phyloP scores from a whole-genome alignment of 352 stramenopile species.

The Pythium phragmiticola region DNA sequence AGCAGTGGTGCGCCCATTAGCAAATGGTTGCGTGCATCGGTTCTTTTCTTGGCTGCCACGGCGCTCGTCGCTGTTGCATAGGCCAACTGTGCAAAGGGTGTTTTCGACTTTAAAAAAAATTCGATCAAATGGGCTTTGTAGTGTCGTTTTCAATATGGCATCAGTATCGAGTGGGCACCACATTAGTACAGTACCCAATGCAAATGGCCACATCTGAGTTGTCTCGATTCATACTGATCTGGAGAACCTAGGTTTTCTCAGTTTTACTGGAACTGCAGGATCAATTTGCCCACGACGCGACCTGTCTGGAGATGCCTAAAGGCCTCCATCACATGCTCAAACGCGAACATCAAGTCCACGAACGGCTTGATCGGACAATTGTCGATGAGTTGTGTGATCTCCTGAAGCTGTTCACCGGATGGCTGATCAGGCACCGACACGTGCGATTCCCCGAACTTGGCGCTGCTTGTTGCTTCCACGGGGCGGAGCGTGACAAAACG shows the following conservation, averaged over 20 bases:
- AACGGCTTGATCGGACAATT: slow-evolving; percentile 29
- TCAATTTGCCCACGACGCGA: slow-evolving; percentile 32
- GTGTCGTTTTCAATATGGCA: too few species aligned
- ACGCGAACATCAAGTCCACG: slow-evolving; percentile 38
- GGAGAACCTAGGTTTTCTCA: too few species aligned
- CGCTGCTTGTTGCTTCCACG: slow-evolving; percentile 38
- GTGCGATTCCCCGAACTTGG: slow-evolving; percentile 42
- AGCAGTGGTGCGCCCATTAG: background rate
- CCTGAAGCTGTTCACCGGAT: slow-evolving; percentile 29
- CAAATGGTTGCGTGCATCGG: background rate
- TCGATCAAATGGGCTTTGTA: too few species aligned
- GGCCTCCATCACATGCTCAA: slow-evolving; percentile 40
- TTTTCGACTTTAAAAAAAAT: too few species aligned
- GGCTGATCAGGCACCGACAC: slow-evolving; percentile 16
- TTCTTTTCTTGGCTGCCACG: background rate
- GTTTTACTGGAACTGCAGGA: background rate
- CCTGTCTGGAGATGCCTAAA: slow-evolving; percentile 39
- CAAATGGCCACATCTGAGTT: too few species aligned
- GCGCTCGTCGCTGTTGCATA: background rate
- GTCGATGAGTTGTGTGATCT: slow-evolving; percentile 39
- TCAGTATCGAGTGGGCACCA: too few species aligned
- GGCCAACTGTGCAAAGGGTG: too few species aligned
- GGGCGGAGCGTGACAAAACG: slow-evolving; percentile 37
- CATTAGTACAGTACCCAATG: too few species aligned
- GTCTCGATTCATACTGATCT: too few species aligned